phyloP scores from a whole-genome alignment of 2,329 filamentous ascomycete genomes.

The Camillea tinctor region DNA sequence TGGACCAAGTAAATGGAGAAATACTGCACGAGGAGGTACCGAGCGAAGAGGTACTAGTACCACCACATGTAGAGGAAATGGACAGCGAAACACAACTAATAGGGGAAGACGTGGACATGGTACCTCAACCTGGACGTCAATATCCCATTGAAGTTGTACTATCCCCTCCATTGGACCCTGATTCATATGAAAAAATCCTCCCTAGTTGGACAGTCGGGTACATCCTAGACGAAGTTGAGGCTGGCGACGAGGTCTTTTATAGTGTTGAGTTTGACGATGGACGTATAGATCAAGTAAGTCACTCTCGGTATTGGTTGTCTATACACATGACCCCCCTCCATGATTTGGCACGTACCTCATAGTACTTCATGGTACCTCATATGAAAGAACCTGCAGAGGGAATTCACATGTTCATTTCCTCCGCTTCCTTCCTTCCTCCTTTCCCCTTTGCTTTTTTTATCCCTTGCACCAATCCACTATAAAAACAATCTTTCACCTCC shows the following conservation, averaged over 20 bases:
- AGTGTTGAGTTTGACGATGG: conserved; percentile 48
- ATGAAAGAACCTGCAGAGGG: not conserved
- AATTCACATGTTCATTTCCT: not conserved
- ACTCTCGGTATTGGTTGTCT: not conserved
- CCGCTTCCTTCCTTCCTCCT: not conserved
- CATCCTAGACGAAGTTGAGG: conserved; percentile 33
- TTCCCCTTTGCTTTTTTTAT: too few relatives aligned
- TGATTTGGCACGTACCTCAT: not conserved
- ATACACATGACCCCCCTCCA: not conserved
- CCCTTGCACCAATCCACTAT: not conserved
- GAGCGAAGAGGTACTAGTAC: not conserved
- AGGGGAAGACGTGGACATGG: not conserved
- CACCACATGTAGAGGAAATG: not conserved
- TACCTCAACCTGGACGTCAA: conserved; percentile 8
- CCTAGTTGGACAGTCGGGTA: conserved; percentile 39
- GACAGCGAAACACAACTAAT: not conserved
- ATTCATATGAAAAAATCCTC: conserved; percentile 24
- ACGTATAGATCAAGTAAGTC: conserved; percentile 44
- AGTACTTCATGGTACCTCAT: too few relatives aligned
- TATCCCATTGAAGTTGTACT: conserved; percentile 32
- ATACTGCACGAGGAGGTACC: not conserved
- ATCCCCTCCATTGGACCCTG: conserved; percentile 23
- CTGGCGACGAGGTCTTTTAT: conserved; percentile 31
- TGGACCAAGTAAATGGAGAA: not conserved
- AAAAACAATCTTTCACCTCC: not conserved